Evolutionary conservation across 1,284 basidiomycete genomes (phyloP).

Genomic region (Leucoagaricus sp.): DNA sequence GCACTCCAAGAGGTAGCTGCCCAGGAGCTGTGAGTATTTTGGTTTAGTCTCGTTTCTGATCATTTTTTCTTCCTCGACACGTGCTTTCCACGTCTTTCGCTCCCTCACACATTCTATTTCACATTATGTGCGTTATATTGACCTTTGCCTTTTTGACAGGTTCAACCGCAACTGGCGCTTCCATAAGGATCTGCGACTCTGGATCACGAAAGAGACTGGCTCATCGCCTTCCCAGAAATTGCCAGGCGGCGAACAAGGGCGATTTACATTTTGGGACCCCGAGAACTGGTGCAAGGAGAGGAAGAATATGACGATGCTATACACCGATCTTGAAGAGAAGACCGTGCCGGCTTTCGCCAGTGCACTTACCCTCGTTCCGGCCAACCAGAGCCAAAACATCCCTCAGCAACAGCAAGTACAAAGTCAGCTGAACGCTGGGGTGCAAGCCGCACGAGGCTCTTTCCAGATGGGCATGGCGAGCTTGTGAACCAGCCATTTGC

Average conservation of each 20-base stretch:
- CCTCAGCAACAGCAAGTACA: constrained; percentile 24
- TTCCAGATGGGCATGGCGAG: constrained; percentile 47
- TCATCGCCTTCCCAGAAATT: constrained; percentile 86
- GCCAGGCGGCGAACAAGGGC: constrained; percentile 85
- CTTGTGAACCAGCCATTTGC: constrained; percentile 27
- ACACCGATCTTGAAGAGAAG: constrained; percentile 88
- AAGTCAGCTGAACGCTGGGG: constrained; percentile 28
- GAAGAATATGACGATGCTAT: constrained; percentile 87
- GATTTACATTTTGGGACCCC: constrained; percentile 92
- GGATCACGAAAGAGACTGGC: constrained; percentile 93
- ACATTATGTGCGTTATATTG: background rate
- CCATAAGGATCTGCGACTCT: constrained; percentile 93
- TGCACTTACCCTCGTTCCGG: constrained; percentile 54
- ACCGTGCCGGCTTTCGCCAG: constrained; percentile 59
- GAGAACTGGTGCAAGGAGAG: constrained; percentile 86
- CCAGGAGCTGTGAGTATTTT: constrained; percentile 81
- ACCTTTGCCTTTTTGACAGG: constrained; percentile 39
- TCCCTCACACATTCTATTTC: background rate
- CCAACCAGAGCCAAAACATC: constrained; percentile 24
- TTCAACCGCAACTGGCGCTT: constrained; percentile 98
- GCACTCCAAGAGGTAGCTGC: constrained; percentile 94
- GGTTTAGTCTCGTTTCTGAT: constrained; percentile 11
- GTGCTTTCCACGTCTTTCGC: background rate
- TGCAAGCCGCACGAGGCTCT: constrained; percentile 42
- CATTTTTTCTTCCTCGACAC: constrained; percentile 6